Evolutionary conservation across 164 flowering plant species (phyloP), one percentile per base, ranked within the genome.

Genomic region (Pachysandra terminalis): DNA sequence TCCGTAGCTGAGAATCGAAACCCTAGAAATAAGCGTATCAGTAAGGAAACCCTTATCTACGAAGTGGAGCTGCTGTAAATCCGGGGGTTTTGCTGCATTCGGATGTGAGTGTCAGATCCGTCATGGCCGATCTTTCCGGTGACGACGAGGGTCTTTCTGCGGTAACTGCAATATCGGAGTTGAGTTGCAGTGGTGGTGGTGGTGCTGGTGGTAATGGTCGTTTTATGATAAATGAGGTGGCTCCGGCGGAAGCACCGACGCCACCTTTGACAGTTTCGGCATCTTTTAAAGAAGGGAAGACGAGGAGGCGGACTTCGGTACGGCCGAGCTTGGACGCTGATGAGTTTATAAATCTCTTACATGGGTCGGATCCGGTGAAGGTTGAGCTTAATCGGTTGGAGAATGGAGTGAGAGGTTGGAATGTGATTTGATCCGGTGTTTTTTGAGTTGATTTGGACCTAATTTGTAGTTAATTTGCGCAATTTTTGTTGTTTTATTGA

Each of bases 331-430:
- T 85, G 68, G 88, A 84, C 65, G 80, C 83, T 0, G 87, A 84
- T 63, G 87, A 84, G 73, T 81, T 84, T 74, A 75, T 84, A n/a
- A 79, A 76, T 56, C 61, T 84, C 73, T 72, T 84, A 64, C 87
- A 82, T 74, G 87, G 87, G 22, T 84, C 88, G 76, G 88, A 84
- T 82, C 88, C 88, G 79, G 88, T 84, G 63, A 84, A 79, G 66
- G 82, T 84, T 10, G 86, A 84, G 83, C 82, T 84, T 40, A 84
- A 82, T 79, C 83, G 88, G 68, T 69, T 84, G 55, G 88, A 83
- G 76, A 82, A 84, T 65, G 88, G 82, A 67, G 86, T 84, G n/a
- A 74, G 84, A 82, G 86, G 86, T 83, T 73, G 27, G 77, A 80
- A 82, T 81, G 82, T 59, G 66, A 75, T 26, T 64, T 64, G 61